Evolutionary conservation across 23 red algal genomes (phyloP), one percentile per base, ranked within the genome.

Genomic region (Pyropia haitanensis): DNA sequence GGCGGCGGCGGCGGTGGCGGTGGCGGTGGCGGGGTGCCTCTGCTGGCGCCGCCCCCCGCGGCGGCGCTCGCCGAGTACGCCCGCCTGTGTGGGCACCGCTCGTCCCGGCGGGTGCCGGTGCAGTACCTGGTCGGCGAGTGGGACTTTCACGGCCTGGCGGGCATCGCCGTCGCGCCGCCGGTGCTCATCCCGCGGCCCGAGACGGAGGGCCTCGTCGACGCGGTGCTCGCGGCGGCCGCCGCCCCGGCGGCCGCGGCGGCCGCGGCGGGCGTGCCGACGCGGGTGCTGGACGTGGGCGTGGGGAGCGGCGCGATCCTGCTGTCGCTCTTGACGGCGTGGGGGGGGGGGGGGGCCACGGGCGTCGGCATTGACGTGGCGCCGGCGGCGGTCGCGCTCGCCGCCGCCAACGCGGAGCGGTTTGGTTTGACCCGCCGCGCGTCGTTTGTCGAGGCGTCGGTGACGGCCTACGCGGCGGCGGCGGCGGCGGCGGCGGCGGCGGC

Each of bases 71-170:
- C 12, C 4, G 64, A 21, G 23, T 76, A 68, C 58, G 18, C 60
- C 1, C 5, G 12, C 19, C 78, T 85, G 26, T 83, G 73, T 33
- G 12, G 50, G 2, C 60, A 31, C 49, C 49, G 77, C 14, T 21
- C 59, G 3, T 17, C 18, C 16, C 17, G 19, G 0, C 73, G 81
- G 24, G 70, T 60, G 44, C 94, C 94, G 1, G 53, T 98, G 15
- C 94, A 98, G 68, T 98, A 98, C 66, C 64, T 98, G 19, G 71
- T 89, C 19, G 94, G 94, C 16, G 59, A 87, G 31, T 98, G 94
- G 94, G 80, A 90, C 39, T 98, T 98, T 58, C 78, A 91, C 56
- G 14, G 16, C 51, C 14, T 98, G 27, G 77, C 51, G 30, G 39
- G 39, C 39, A 44, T 98, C 44, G 32, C 16, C 1, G 21, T 98